Base-by-base conservation (phyloP, 352 stramenopile genomes). In the Phytopythium litorale region DNA sequence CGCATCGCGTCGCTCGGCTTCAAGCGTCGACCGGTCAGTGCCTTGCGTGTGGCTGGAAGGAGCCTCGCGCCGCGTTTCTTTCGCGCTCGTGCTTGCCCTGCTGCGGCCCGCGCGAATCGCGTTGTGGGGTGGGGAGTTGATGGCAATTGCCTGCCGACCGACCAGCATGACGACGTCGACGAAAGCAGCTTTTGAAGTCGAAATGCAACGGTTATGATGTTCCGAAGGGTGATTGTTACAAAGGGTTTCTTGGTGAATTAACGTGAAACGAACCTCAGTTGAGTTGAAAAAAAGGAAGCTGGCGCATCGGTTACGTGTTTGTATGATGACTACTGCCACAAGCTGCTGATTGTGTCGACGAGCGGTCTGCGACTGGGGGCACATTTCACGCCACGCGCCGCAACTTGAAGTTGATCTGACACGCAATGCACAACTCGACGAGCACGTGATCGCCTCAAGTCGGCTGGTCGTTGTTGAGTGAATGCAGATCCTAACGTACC, bases 1-100 rank as follows among this genome's bases (percentile, higher is more conserved):
- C 61, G 68, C 66, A 74, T 73, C 8, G 12, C 5, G 42, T 48
- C 42, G 28, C 28, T 32, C 28, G 7, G 35, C 35, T 11, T 40
- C 35, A 9, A 40, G 35, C 35, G 6, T 40, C 35, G 35, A 40
- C 9, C 35, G 8, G 1, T 40, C 9, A 15, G 42, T 7, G 15
- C 28, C 35, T 40, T 11, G 12, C 0, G 35, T 15, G 28, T 32
- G 28, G 28, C 3, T 32, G 35, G 35, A 16, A 16, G 35, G 35
- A 40, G 35, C 1, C 35, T 40, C 9, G 3, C 35, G 8, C 35
- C 35, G 48, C 48, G 48, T 54, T 35, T 54, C 48, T 54, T 38
- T 54, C 48, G 48, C 48, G 48, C 48, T 8, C 23, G 7, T 0
- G 7, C 45, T 23, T 15, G 3, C 16, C 23, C 23, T 16, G 2